Conservation (phyloP, 305 asterid species). For the Fraxinus floribunda region DNA sequence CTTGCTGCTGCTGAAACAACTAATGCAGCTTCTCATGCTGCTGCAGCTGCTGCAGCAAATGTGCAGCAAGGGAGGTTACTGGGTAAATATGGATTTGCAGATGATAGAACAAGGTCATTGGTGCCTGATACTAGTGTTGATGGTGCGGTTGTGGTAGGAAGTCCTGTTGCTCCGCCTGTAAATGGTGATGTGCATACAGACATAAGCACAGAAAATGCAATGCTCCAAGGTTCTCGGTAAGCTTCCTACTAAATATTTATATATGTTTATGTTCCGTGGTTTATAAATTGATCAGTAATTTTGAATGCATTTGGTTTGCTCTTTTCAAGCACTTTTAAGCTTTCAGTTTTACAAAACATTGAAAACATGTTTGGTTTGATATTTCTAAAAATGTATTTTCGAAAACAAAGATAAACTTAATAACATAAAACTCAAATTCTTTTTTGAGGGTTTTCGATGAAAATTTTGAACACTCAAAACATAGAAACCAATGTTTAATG, state of each 20-base stretch:
- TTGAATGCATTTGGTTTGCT: not conserved
- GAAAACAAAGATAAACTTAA: not conserved
- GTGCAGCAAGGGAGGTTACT: conserved; percentile 63
- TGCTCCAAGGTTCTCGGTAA: conserved; percentile 77
- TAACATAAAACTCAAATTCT: not conserved
- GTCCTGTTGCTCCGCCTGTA: conserved; percentile 80
- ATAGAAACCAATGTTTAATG: not conserved
- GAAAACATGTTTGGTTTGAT: not conserved
- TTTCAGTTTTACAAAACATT: not conserved
- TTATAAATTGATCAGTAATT: not conserved
- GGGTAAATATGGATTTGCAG: conserved; percentile 64
- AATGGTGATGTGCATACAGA: conserved; percentile 84
- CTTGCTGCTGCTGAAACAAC: conserved; percentile 97
- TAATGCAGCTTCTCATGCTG: conserved; percentile 91
- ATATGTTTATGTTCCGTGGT: not conserved
- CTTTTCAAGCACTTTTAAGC: not conserved
- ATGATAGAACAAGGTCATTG: conserved; percentile 62
- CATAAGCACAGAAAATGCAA: conserved; percentile 81
- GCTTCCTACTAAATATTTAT: conserved; percentile 21
- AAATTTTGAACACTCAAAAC: not conserved
- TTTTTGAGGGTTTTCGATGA: not conserved
- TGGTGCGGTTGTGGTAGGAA: conserved; percentile 84
- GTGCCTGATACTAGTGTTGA: conserved; percentile 56
- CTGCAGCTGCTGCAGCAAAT: conserved; percentile 79
- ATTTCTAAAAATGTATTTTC: not conserved